Evolutionary conservation across 768 basidiomycete genomes (phyloP).

Genomic region (Cyclocybe aegerita): DNA sequence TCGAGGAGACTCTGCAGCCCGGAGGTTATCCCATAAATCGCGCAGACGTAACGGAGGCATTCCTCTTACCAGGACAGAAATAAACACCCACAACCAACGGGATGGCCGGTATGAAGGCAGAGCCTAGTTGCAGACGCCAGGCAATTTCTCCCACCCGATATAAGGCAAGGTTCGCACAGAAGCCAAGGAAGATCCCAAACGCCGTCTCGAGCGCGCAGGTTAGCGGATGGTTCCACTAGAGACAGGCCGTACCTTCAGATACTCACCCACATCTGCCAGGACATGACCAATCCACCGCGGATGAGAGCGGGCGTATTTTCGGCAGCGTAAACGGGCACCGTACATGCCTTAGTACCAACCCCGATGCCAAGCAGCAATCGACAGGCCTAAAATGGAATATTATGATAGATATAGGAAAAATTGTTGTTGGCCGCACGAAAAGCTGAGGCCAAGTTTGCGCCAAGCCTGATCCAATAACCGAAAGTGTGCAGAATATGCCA

Average conservation of each 20-base stretch:
- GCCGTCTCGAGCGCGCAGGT: conserved; percentile 43
- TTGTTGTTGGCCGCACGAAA: conserved; percentile 23
- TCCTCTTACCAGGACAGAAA: conserved; percentile 45
- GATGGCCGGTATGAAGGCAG: conserved; percentile 58
- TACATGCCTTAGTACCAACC: conserved; percentile 56
- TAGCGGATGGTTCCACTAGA: background rate
- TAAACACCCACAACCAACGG: conserved; percentile 40
- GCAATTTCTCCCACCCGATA: conserved; percentile 54
- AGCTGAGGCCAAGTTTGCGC: conserved; percentile 50
- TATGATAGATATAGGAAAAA: conserved; percentile 5
- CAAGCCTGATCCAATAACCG: conserved; percentile 44
- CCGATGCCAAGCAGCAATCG: conserved; percentile 60
- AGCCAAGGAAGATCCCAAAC: conserved; percentile 76
- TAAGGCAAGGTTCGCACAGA: conserved; percentile 58
- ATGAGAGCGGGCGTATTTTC: conserved; percentile 77
- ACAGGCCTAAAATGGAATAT: conserved; percentile 25
- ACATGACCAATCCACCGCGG: conserved; percentile 86
- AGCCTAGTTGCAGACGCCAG: conserved; percentile 79
- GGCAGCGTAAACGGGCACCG: conserved; percentile 59
- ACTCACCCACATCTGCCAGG: conserved; percentile 78
- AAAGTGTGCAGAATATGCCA: conserved; percentile 47
- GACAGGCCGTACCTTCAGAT: background rate
- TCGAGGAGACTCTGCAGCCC: conserved; percentile 61
- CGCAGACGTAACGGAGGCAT: too few relatives aligned
- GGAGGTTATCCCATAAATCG: background rate